Base-by-base conservation (phyloP, 2,329 filamentous ascomycete genomes). In the Claviceps fusiformis region DNA sequence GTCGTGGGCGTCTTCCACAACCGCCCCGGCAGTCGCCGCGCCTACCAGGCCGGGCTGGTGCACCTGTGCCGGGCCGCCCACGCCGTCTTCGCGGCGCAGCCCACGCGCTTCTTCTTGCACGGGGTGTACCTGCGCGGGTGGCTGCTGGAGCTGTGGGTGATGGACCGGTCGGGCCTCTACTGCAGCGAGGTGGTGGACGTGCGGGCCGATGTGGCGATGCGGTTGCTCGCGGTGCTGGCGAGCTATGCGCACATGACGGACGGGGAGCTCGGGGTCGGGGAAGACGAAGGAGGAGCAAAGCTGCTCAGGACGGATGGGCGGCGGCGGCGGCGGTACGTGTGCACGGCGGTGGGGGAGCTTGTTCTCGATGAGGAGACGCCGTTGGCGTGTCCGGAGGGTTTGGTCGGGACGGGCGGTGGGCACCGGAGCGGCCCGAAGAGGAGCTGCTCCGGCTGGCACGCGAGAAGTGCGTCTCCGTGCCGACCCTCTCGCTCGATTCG, bases 91-190 rank as follows among this genome's bases (percentile, higher is more conserved):
- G 54, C 55, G 29, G 62, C 54, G 54, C 65, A 71, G 46, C 55
- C 55, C 31, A 51, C 55, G 9, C 65, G 66, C n/a, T 61, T 64
- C 50, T 71, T 70, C 57, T 56, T 71, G 45, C 66, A 70, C 57
- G 68, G 65, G 54, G 70, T 71, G 53, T 65, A 65, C 55, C 62
- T 71, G 50, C 62, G 63, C 46, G 64, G 63, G 24, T 63, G 64
- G 31, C 47, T 62, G 15, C 57, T 69, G 3, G 67, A 70, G 56
- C 55, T 68, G 45, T 71, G 65, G 67, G 61, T 67, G 45, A 71
- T 71, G 61, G 68, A 70, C 60, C 62, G 69, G 56, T 68, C 67
- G 53, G 67, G 69, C 35, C 51, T 65, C 50, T 70, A 69, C 55
- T 64, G 62, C 41, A 64, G 64, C 56, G 59, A 67, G 7, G 8